phyloP scores from a whole-genome alignment of 2,329 filamentous ascomycete genomes.

The Penicillium sp. region DNA sequence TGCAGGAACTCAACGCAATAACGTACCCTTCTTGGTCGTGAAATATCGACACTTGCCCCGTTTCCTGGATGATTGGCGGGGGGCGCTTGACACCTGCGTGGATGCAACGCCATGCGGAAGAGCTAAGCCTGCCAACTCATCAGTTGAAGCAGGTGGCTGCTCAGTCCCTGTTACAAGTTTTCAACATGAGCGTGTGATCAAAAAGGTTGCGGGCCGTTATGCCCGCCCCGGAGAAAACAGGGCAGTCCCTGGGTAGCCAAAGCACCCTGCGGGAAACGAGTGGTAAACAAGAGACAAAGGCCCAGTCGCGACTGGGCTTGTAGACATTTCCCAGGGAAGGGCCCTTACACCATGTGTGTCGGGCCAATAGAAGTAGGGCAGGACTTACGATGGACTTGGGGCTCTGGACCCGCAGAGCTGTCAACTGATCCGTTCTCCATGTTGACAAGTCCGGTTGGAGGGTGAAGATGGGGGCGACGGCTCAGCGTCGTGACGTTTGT shows the following conservation, averaged over 20 bases:
- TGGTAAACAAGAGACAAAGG: not conserved
- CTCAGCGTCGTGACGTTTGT: constrained; percentile 22
- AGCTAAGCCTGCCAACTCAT: constrained; percentile 32
- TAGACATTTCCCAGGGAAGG: not conserved
- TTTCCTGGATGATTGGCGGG: constrained; percentile 19
- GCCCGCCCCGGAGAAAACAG: constrained; percentile 7
- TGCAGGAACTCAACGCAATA: constrained; percentile 4
- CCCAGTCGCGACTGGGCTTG: not conserved
- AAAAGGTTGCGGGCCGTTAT: constrained; percentile 26
- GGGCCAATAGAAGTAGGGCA: constrained; percentile 1
- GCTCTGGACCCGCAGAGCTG: constrained; percentile 17
- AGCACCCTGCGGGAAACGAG: not conserved
- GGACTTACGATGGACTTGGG: constrained; percentile 20
- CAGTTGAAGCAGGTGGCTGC: constrained; percentile 15
- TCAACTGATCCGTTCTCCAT: constrained; percentile 25
- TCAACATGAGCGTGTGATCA: constrained; percentile 35
- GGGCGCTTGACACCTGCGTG: constrained; percentile 7
- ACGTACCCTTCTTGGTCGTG: constrained; percentile 27
- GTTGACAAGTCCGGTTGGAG: constrained; percentile 1
- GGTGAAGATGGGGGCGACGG: constrained; percentile 1
- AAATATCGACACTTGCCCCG: constrained; percentile 28
- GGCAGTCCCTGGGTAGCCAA: not conserved
- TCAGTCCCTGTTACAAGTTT: constrained; percentile 25
- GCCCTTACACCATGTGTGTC: not conserved
- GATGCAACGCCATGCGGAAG: constrained; percentile 28